phyloP scores from a whole-genome alignment of 257 asterid genomes.

The Solanum habrochaites region DNA sequence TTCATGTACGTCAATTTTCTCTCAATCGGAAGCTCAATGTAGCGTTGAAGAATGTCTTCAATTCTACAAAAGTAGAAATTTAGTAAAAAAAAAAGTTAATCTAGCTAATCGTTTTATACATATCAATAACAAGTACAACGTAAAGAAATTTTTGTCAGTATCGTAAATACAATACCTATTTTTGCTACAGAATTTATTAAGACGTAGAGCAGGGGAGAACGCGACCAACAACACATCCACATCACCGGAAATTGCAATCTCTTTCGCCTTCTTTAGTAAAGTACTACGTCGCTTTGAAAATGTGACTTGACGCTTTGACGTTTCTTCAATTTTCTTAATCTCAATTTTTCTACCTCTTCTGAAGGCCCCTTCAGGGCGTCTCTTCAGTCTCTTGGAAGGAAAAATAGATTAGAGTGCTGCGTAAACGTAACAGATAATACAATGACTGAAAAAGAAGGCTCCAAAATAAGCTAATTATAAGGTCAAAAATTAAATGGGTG shows the following conservation, averaged over 20 bases:
- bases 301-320: conserved; percentile 44
- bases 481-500: neutral
- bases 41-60: conserved; percentile 33
- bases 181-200: conserved; percentile 29
- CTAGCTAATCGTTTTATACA: neutral
- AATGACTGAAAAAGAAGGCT: neutral
- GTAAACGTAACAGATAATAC: neutral
- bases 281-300: conserved; percentile 51
- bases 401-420: neutral
- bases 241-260: conserved; percentile 28
- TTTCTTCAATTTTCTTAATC: neutral
- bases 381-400: neutral
- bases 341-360: conserved; percentile 3
- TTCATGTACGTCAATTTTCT: conserved; percentile 24
- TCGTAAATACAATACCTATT: conserved; percentile 8
- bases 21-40: conserved; percentile 27
- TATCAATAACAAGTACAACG: neutral
- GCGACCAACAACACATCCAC: conserved; percentile 43
- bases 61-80: conserved; percentile 15
- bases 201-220: conserved; percentile 47
- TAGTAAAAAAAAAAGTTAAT: neutral
- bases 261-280: conserved; percentile 36
- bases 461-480: neutral
- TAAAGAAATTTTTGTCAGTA: neutral
- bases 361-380: neutral